Percentiles rank a stretch among this genome's conserved stretches.
Evolutionary conservation across 2,329 filamentous ascomycete genomes (phyloP).

Genomic region (Albifimbria verrucaria): DNA sequence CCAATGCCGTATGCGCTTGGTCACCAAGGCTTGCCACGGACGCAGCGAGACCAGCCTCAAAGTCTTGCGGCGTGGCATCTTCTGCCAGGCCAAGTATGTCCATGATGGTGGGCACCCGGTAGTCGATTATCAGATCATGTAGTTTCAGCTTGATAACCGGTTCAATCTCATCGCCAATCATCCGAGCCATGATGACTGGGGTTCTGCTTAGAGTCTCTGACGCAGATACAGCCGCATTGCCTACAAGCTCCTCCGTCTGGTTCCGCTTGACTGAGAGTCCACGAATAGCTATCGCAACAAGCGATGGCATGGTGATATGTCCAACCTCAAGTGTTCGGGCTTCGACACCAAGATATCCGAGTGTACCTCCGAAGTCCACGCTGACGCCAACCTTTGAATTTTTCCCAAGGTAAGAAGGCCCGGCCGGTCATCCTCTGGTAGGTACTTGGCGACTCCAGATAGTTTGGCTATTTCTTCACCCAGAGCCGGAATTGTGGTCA

Average conservation of each 20-base stretch:
- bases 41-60: slow-evolving; percentile 71
- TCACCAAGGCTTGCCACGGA: slow-evolving; percentile 77
- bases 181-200: slow-evolving; percentile 75
- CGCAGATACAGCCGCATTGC: slow-evolving; percentile 36
- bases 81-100: slow-evolving; percentile 70
- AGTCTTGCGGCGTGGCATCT: slow-evolving; percentile 66
- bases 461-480: slow-evolving; percentile 77
- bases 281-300: slow-evolving; percentile 74
- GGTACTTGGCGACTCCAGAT: slow-evolving; percentile 86
- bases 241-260: slow-evolving; percentile 67
- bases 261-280: slow-evolving; percentile 62
- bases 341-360: slow-evolving; percentile 63
- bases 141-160: slow-evolving; percentile 86
- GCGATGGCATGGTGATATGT: slow-evolving; percentile 79
- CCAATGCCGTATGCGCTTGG: slow-evolving; percentile 50
- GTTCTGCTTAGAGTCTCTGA: slow-evolving; percentile 21
- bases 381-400: slow-evolving; percentile 61
- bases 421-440: slow-evolving; percentile 92
- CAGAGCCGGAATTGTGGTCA: slow-evolving; percentile 67
- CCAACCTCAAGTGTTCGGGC: slow-evolving; percentile 65
- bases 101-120: slow-evolving; percentile 79
- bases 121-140: slow-evolving; percentile 82
- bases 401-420: slow-evolving; percentile 74
- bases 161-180: slow-evolving; percentile 93
- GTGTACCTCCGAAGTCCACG: slow-evolving; percentile 61